Base-by-base conservation (phyloP, 208 protist species). In the Trypanosoma rangeli region DNA sequence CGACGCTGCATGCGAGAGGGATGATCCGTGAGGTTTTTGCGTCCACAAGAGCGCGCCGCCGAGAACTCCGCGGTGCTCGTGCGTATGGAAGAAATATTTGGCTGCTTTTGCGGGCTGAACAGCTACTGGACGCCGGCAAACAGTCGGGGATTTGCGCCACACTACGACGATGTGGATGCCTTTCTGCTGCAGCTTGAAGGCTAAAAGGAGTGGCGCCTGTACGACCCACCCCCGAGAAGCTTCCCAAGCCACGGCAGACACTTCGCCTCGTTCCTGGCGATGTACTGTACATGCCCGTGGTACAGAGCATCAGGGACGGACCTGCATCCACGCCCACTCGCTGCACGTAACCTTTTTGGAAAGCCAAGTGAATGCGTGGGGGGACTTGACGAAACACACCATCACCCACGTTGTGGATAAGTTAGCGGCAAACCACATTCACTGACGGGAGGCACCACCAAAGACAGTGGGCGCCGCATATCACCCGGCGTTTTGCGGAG, bases 151-250 rank as follows among this genome's bases (percentile, higher is more conserved):
- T 96, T 98, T 59, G 97, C 97, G 4, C 96, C 97, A 50, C 97
- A 99, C 84, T 98, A 95, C 79, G 97, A 99, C 72, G 97, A 99
- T 74, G 93, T 99, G 0, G 96, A 98, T 44, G 97, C 94, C 24
- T 98, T 98, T 63, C 84, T 99, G n/a, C 70, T 98, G 35, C 97
- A 99, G 75, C 60, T 97, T 1, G 96, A 98, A 66, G 96, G 90
- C 5, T 84, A 83, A 39, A 99, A 99, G 71, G 60, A 80, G 28
- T 99, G 97, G 97, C 79, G 71, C 26, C 76, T 99, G 26, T 97
- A 99, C 74, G 64, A 83, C 29, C 87, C 94, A 50, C 56, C 13
- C 88, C 85, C 35, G 82, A 97, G 35, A 80, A 95, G 68, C 75
- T 97, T 59, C 84, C 83, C 31, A 80, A 78, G 42, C 84, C 89